These are phyloP conservation scores for Heimioporus retisporus DNA, from an alignment of 1,284 basidiomycete genomes.

Conservation along the genomic window DNA sequence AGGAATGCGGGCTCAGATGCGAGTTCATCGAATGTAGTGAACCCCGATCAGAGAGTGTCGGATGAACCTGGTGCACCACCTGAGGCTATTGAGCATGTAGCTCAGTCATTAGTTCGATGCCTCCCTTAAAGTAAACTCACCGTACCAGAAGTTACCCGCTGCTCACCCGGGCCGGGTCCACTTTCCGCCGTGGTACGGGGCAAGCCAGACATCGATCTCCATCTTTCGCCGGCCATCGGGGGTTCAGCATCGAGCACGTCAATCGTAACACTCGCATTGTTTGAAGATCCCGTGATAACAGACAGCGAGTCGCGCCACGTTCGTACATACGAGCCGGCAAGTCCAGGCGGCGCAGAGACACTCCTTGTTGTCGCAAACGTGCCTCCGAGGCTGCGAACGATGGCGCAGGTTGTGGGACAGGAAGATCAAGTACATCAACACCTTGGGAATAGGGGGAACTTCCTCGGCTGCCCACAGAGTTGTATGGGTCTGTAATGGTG, in stretches of 20 bases:
- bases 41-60: slow-evolving; percentile 61
- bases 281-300: slow-evolving; percentile 46
- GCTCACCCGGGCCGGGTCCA: slow-evolving; percentile 43
- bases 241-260: slow-evolving; percentile 75
- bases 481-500: slow-evolving; percentile 42
- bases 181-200: slow-evolving; percentile 31
- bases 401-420: slow-evolving; percentile 63
- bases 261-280: slow-evolving; percentile 50
- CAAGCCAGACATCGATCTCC: slow-evolving; percentile 61
- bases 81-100: slow-evolving; percentile 42
- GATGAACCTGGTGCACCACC: slow-evolving; percentile 54
- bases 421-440: slow-evolving; percentile 69
- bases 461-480: slow-evolving; percentile 27
- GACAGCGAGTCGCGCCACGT: slow-evolving; percentile 57
- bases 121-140: slow-evolving; percentile 49
- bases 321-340: slow-evolving; percentile 50
- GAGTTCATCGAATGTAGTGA: slow-evolving; percentile 72
- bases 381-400: slow-evolving; percentile 56
- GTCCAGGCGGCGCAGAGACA: slow-evolving; percentile 60
- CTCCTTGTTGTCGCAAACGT: slow-evolving; percentile 37
- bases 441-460: slow-evolving; percentile 33
- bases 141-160: slow-evolving; percentile 68
- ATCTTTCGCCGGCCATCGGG: slow-evolving; percentile 63
- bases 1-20: slow-evolving; percentile 56
- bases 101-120: slow-evolving; percentile 25